Evolutionary conservation across 768 basidiomycete genomes (phyloP), one percentile per base, ranked within the genome.

Genomic region (Macrocybe gigantea): DNA sequence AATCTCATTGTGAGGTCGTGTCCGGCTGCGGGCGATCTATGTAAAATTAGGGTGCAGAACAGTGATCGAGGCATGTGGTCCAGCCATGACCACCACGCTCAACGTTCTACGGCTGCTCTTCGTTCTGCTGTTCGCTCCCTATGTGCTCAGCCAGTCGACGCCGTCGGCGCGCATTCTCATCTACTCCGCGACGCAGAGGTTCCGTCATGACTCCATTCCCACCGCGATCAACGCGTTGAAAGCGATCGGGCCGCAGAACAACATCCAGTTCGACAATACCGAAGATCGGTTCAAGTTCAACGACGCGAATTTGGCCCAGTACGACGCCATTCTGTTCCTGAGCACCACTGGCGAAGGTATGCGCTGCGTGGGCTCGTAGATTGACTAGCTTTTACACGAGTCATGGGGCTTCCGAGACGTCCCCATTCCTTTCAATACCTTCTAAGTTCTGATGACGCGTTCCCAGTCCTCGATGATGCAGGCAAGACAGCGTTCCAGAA

Each of bases 201-300:
- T 75, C 61, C 69, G 85, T 49, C 88, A 90, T 56, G 86, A 87
- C 50, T 84, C 82, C 3, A 89, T 89, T 48, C 86, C 86, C 0
- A 77, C 79, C 1, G 85, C 86, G 3, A 77, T 85, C 29, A 63
- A 75, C 38, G 76, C 75, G 0, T 62, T 89, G 36, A 72, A 73
- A 48, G 60, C 67, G 1, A 70, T 67, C 15, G 72, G 71, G 2
- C 49, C 66, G n/a, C 56, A 63, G 0, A 75, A 82, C 48, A 67
- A 78, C 50, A 69, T 81, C 44, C 44, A 67, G 15, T 85, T 89
- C 49, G 78, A 80, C 42, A 71, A 79, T 47, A 82, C 85, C 2
- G 88, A 89, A 58, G 83, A 88, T 49, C 63, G 63, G 50, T 53
- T 55, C 0, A 62, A 64, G 51, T 88, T 89, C 64, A 84, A 66